Evolutionary conservation across 352 stramenopile species (phyloP).

Genomic region (Pythium sp.): DNA sequence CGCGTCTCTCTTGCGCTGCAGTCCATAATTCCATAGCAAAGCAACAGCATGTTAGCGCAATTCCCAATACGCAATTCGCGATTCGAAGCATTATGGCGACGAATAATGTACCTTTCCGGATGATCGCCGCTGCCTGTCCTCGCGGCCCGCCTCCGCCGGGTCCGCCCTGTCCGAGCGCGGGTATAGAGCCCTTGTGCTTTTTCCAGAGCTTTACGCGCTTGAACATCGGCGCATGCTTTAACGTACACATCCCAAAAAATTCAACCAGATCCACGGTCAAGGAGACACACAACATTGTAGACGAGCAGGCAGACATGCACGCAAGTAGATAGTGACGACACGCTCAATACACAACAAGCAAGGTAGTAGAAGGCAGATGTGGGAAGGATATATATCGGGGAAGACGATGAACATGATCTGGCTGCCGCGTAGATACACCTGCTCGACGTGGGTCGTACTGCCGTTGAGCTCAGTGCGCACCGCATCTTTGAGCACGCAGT

Average conservation of each 20-base stretch:
- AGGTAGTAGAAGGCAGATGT: slow-evolving; percentile 13
- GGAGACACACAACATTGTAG: slow-evolving; percentile 26
- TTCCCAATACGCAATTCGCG: neutral
- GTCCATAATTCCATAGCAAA: neutral
- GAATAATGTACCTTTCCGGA: slow-evolving; percentile 53
- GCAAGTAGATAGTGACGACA: neutral
- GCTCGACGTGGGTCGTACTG: slow-evolving; percentile 77
- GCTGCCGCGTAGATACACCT: slow-evolving; percentile 81
- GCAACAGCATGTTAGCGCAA: neutral
- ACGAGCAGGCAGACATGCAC: slow-evolving; percentile 15
- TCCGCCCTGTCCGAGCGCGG: slow-evolving; percentile 65
- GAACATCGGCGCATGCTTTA: slow-evolving; percentile 88
- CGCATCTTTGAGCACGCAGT: slow-evolving; percentile 87
- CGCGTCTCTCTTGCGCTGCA: slow-evolving; percentile 57
- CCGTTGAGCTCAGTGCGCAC: slow-evolving; percentile 79
- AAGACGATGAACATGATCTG: slow-evolving; percentile 89
- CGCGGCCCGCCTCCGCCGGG: slow-evolving; percentile 51
- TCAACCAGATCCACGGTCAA: slow-evolving; percentile 21
- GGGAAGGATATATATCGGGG: slow-evolving; percentile 84
- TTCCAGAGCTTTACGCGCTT: slow-evolving; percentile 88
- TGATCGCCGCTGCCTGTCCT: slow-evolving; percentile 77
- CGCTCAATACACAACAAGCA: neutral
- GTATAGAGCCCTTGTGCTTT: slow-evolving; percentile 81
- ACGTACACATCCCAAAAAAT: slow-evolving; percentile 37
- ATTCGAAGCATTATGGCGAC: neutral